Evolutionary conservation across 495 filamentous ascomycete genomes (phyloP).

Genomic region (Usnea hakonensis): DNA sequence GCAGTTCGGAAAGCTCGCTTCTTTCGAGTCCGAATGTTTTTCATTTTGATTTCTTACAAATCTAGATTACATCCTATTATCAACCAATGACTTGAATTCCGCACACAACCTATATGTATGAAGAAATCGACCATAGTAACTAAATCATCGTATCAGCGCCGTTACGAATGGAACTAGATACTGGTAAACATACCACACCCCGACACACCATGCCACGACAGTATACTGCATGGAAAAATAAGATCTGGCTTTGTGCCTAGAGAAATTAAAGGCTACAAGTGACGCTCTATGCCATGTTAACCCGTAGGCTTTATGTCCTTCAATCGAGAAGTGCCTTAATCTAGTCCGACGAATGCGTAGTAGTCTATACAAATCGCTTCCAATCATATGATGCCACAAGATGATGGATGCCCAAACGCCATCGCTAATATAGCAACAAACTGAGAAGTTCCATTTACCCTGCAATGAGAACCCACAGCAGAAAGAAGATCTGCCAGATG

Average conservation of each 20-base stretch:
- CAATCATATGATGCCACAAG: background rate
- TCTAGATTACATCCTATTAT: too few species aligned
- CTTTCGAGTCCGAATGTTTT: background rate
- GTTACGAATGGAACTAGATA: too few species aligned
- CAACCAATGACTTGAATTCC: too few species aligned
- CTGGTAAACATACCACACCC: too few species aligned
- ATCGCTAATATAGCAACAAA: conserved; percentile 1
- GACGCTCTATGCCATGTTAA: background rate
- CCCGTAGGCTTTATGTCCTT: background rate
- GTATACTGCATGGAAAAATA: background rate
- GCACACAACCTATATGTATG: too few species aligned
- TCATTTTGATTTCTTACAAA: too few species aligned
- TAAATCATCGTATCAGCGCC: too few species aligned
- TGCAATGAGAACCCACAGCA: conserved; percentile 34
- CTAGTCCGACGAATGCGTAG: background rate
- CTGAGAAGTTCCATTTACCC: conserved; percentile 18
- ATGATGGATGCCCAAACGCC: conserved; percentile 8
- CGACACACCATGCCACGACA: too few species aligned
- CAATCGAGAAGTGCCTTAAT: background rate
- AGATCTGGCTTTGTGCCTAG: too few species aligned
- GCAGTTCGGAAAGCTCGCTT: background rate
- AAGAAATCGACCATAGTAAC: too few species aligned
- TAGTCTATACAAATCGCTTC: conserved; percentile 9
- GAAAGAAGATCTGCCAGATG: conserved; percentile 23
- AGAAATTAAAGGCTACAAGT: background rate